These are phyloP conservation scores for Pythium myriotylum DNA, from an alignment of 352 stramenopile species.

Conservation along the genomic window DNA sequence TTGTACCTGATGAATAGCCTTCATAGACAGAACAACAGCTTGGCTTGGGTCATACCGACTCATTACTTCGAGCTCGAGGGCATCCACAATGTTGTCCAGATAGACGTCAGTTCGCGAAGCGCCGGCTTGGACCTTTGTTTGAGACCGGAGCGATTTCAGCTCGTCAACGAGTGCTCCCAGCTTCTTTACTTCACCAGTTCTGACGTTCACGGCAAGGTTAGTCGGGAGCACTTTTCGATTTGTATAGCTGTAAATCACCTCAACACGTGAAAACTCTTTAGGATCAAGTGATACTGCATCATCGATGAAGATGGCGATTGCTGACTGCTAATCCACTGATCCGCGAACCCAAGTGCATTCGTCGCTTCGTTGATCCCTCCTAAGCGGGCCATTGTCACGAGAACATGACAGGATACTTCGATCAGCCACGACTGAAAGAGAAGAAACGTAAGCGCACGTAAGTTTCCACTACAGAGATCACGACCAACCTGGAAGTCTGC, in stretches of 20 bases:
- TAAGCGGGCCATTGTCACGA: slow-evolving; percentile 45
- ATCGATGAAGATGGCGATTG: slow-evolving; percentile 34
- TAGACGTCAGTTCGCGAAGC: slow-evolving; percentile 28
- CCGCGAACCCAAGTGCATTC: slow-evolving; percentile 45
- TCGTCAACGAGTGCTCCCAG: slow-evolving; percentile 43
- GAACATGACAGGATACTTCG: slow-evolving; percentile 59
- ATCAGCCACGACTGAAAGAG: slow-evolving; percentile 64
- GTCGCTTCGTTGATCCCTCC: slow-evolving; percentile 27
- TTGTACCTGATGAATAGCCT: slow-evolving; percentile 55
- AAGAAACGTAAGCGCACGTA: slow-evolving; percentile 5
- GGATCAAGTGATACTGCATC: slow-evolving; percentile 59
- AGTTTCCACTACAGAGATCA: neutral
- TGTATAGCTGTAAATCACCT: slow-evolving; percentile 28
- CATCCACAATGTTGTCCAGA: slow-evolving; percentile 58
- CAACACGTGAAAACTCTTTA: slow-evolving; percentile 57
- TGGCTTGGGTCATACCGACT: slow-evolving; percentile 45
- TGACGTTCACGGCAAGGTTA: slow-evolving; percentile 15
- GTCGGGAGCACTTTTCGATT: neutral
- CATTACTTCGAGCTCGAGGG: slow-evolving; percentile 35
- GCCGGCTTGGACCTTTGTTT: slow-evolving; percentile 13
- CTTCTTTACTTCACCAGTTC: slow-evolving; percentile 49
- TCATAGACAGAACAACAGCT: slow-evolving; percentile 51
- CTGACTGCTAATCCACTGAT: slow-evolving; percentile 30
- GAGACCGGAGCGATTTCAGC: slow-evolving; percentile 17
- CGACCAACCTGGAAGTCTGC: slow-evolving; percentile 48